Conservation (phyloP, 257 asterid species). For the Nicotiana knightiana region DNA sequence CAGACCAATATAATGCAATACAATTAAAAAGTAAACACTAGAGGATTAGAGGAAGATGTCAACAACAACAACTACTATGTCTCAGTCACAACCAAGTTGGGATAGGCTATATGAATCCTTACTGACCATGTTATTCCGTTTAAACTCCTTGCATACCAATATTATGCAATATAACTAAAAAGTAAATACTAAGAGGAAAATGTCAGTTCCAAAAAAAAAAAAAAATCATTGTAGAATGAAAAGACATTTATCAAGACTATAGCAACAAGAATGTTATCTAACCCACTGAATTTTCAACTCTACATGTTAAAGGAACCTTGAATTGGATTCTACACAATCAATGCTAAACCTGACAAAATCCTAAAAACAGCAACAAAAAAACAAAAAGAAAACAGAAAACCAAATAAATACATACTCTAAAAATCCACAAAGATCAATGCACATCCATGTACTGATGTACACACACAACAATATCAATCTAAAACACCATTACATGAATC, state of each 20-base stretch:
- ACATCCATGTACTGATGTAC: neutral
- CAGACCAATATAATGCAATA: too few species aligned
- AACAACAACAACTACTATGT: too few species aligned
- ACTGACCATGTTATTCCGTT: too few species aligned
- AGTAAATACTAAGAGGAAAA: too few species aligned
- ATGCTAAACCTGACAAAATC: neutral
- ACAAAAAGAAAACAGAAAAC: neutral
- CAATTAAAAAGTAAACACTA: neutral
- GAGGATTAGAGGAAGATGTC: neutral
- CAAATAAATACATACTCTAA: neutral
- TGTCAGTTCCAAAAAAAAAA: too few species aligned
- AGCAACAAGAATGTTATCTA: neutral
- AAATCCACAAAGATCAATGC: slow-evolving; percentile 2
- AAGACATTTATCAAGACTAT: neutral
- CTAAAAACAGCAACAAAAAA: too few species aligned
- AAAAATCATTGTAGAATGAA: too few species aligned
- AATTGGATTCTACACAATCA: neutral
- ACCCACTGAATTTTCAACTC: neutral
- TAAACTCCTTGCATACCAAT: too few species aligned
- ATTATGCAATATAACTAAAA: too few species aligned
- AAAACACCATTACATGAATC: neutral
- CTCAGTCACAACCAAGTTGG: too few species aligned
- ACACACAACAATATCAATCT: neutral
- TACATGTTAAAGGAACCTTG: neutral
- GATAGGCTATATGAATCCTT: too few species aligned